phyloP scores from a whole-genome alignment of 306 rosid genomes.

The Vicia villosa region DNA sequence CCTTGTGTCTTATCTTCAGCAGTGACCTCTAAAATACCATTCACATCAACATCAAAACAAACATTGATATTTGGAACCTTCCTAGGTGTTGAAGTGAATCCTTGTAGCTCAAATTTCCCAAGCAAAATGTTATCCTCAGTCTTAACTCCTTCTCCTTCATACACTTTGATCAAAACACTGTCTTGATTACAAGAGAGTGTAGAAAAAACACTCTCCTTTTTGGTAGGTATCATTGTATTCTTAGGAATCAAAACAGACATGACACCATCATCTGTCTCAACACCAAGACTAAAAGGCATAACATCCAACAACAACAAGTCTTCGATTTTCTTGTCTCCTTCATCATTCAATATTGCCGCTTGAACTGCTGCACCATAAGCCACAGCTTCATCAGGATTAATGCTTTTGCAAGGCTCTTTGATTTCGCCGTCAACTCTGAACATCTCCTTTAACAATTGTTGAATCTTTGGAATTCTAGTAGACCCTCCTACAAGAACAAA shows the following conservation, averaged over 20 bases:
- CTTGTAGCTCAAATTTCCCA: conserved; percentile 37
- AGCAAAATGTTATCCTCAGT: conserved; percentile 41
- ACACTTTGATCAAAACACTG: conserved; percentile 35
- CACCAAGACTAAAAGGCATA: conserved; percentile 44
- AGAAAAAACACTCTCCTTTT: conserved; percentile 35
- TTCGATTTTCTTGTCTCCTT: conserved; percentile 41
- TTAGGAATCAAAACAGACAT: conserved; percentile 48
- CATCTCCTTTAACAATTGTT: conserved; percentile 42
- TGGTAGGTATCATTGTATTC: conserved; percentile 45
- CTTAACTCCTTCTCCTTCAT: conserved; percentile 39
- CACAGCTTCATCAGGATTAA: conserved; percentile 52
- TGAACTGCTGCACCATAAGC: conserved; percentile 52
- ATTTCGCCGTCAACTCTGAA: conserved; percentile 23
- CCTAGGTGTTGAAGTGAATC: conserved; percentile 11
- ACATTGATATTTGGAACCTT: conserved; percentile 36
- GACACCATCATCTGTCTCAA: conserved; percentile 35
- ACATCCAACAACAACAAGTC: conserved; percentile 42
- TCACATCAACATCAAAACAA: conserved; percentile 40
- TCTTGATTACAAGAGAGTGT: conserved; percentile 26
- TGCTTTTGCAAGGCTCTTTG: conserved; percentile 51
- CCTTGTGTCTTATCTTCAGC: conserved; percentile 33
- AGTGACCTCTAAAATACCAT: conserved; percentile 42
- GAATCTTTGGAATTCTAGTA: conserved; percentile 49
- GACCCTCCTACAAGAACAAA: conserved; percentile 53
- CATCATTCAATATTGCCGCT: conserved; percentile 44